A percentile compares a stretch with the other conserved stretches of the same genome.
Evolutionary conservation across 768 basidiomycete genomes (phyloP).

Genomic region (Hysterangium stoloniferum): DNA sequence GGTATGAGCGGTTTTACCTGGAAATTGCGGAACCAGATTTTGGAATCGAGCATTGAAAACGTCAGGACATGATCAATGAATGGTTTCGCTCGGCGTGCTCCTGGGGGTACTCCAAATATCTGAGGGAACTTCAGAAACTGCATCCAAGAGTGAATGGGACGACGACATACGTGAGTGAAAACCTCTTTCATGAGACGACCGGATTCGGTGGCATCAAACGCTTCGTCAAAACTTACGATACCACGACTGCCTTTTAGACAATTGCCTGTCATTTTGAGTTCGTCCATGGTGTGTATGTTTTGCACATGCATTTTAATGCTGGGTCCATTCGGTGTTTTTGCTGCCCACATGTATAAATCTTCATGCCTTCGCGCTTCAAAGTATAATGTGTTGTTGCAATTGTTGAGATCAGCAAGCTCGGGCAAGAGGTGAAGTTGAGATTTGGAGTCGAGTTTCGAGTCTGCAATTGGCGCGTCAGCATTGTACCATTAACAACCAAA

Average conservation of each 20-base stretch:
- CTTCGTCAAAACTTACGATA: conserved; percentile 84
- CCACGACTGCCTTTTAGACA: conserved; percentile 94
- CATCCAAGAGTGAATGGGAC: neutral
- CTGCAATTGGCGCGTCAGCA: conserved; percentile 33
- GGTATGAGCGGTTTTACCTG: conserved; percentile 49
- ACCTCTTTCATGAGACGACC: conserved; percentile 85
- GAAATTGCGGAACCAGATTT: conserved; percentile 99
- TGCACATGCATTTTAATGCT: conserved; percentile 97
- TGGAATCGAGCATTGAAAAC: conserved; percentile 90
- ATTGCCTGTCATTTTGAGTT: conserved; percentile 98
- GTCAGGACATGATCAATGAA: conserved; percentile 97
- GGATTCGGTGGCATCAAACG: conserved; percentile 85
- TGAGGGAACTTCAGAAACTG: conserved; percentile 27
- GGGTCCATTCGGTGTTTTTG: conserved; percentile 95
- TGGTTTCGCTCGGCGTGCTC: conserved; percentile 87
- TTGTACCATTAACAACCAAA: neutral
- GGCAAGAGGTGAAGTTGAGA: conserved; percentile 87
- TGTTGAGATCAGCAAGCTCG: conserved; percentile 93
- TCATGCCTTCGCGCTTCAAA: conserved; percentile 95
- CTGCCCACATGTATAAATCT: conserved; percentile 94
- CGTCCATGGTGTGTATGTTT: conserved; percentile 99
- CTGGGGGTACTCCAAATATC: conserved; percentile 93
- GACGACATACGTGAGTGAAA: conserved; percentile 72
- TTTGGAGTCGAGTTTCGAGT: conserved; percentile 96
- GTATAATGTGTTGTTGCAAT: conserved; percentile 96